phyloP scores from a whole-genome alignment of 2,329 filamentous ascomycete species.

The Cyphellophora europaea region DNA sequence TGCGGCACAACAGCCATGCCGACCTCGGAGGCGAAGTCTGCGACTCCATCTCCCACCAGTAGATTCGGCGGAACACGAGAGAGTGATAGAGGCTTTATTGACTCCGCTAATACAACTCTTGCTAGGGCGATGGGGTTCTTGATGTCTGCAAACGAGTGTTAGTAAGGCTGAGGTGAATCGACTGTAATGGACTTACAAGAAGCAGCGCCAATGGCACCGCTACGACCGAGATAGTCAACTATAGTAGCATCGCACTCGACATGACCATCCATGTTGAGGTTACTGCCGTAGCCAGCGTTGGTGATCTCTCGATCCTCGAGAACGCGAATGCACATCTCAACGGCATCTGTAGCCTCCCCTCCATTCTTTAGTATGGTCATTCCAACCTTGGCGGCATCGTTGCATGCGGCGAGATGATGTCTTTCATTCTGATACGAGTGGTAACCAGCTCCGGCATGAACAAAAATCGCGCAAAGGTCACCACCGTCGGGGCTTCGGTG shows the following conservation, averaged over 20 bases:
- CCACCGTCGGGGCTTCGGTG: slow-evolving; percentile 26
- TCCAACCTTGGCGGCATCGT: slow-evolving; percentile 71
- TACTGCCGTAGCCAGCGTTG: slow-evolving; percentile 93
- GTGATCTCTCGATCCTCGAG: slow-evolving; percentile 94
- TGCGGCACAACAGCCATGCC: slow-evolving; percentile 65
- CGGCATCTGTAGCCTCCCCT: slow-evolving; percentile 72
- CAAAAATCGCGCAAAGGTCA: slow-evolving; percentile 69
- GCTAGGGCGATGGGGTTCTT: slow-evolving; percentile 88
- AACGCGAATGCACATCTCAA: slow-evolving; percentile 77
- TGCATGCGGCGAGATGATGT: slow-evolving; percentile 76
- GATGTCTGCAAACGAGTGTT: slow-evolving; percentile 51
- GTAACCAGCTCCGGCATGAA: slow-evolving; percentile 91
- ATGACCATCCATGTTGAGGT: slow-evolving; percentile 77
- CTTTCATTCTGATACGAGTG: slow-evolving; percentile 81
- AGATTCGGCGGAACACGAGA: slow-evolving; percentile 87
- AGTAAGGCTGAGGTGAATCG: slow-evolving; percentile 15
- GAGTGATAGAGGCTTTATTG: slow-evolving; percentile 67
- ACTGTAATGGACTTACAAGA: slow-evolving; percentile 53
- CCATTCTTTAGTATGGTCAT: slow-evolving; percentile 76
- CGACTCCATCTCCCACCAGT: slow-evolving; percentile 76
- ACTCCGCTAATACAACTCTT: slow-evolving; percentile 69
- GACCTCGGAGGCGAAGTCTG: slow-evolving; percentile 72
- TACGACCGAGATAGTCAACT: slow-evolving; percentile 82
- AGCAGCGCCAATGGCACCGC: slow-evolving; percentile 86
- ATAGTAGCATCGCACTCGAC: slow-evolving; percentile 94